These are phyloP conservation scores for Calonectria pteridis DNA, from an alignment of 2,329 filamentous ascomycete genomes.

Conservation along the genomic window DNA sequence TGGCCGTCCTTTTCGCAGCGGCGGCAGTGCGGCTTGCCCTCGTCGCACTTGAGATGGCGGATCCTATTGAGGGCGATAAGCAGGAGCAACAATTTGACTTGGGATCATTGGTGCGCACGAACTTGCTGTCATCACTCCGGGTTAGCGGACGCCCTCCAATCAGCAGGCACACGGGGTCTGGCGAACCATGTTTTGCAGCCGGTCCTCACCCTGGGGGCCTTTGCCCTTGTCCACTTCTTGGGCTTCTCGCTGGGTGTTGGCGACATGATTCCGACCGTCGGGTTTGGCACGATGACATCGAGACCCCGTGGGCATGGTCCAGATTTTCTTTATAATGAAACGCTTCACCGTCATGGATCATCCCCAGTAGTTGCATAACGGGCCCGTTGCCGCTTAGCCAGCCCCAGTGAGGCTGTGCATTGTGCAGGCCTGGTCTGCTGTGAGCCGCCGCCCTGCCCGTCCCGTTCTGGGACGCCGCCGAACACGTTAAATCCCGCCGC, in stretches of 20 bases:
- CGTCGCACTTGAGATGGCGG: constrained; percentile 30
- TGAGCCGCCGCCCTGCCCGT: not conserved
- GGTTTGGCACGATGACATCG: not conserved
- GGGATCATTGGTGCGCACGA: constrained; percentile 5
- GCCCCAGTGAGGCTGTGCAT: constrained; percentile 27
- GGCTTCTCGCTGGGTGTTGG: constrained; percentile 18
- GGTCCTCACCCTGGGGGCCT: constrained; percentile 26
- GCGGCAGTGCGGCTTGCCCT: constrained; percentile 19
- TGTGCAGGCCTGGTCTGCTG: constrained; percentile 6
- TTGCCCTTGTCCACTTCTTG: constrained; percentile 25
- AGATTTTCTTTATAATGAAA: constrained; percentile 22
- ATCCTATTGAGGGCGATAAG: constrained; percentile 14
- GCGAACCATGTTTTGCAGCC: constrained; percentile 28
- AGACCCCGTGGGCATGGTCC: not conserved
- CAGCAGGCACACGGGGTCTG: not conserved
- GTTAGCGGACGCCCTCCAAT: constrained; percentile 10
- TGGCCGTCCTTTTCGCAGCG: constrained; percentile 27
- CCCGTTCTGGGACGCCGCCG: constrained; percentile 1
- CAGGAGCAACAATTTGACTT: not conserved
- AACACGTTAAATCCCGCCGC: constrained; percentile 18
- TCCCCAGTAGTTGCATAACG: constrained; percentile 27
- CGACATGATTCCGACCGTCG: constrained; percentile 4
- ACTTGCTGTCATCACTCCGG: constrained; percentile 15
- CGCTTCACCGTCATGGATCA: not conserved
- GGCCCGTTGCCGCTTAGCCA: constrained; percentile 14